phyloP scores from a whole-genome alignment of 2,329 filamentous ascomycete genomes.

The Fusarium anguioides region DNA sequence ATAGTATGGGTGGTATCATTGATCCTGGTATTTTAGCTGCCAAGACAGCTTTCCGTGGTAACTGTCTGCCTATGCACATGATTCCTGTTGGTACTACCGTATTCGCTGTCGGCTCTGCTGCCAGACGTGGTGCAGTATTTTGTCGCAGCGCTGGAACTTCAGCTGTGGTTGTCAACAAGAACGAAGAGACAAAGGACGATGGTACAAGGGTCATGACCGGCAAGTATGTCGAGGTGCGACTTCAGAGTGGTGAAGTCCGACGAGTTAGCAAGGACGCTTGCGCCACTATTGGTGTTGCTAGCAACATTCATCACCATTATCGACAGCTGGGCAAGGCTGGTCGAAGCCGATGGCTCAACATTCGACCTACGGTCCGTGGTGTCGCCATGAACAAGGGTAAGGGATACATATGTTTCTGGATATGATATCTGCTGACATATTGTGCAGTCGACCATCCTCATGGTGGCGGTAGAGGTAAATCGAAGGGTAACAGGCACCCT shows the following conservation, averaged over 20 bases:
- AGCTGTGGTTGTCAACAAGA: conserved; percentile 88
- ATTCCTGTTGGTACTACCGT: conserved; percentile 94
- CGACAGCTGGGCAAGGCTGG: conserved; percentile 94
- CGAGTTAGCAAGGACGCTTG: conserved; percentile 92
- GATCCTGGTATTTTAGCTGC: conserved; percentile 97
- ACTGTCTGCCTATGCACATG: conserved; percentile 95
- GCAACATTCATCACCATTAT: conserved; percentile 93
- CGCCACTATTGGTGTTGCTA: conserved; percentile 92
- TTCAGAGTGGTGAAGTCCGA: conserved; percentile 93
- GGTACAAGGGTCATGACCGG: conserved; percentile 72
- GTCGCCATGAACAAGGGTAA: conserved; percentile 96
- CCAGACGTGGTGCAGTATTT: conserved; percentile 83
- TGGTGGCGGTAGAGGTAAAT: conserved; percentile 98
- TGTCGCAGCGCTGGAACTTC: conserved; percentile 95
- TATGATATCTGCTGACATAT: conserved; percentile 25
- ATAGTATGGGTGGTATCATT: conserved; percentile 90
- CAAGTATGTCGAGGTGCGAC: conserved; percentile 82
- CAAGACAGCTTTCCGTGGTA: conserved; percentile 92
- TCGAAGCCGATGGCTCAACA: conserved; percentile 91
- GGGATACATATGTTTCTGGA: conserved; percentile 42
- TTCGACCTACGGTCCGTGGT: conserved; percentile 94
- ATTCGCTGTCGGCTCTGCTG: conserved; percentile 85
- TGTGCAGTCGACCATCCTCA: conserved; percentile 88
- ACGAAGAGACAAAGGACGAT: conserved; percentile 75
- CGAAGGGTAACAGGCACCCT: conserved; percentile 96